Percentiles rank a stretch among this genome's conserved stretches.
Conservation (phyloP, 352 stramenopile genomes). For the Globisporangium spinosum region DNA sequence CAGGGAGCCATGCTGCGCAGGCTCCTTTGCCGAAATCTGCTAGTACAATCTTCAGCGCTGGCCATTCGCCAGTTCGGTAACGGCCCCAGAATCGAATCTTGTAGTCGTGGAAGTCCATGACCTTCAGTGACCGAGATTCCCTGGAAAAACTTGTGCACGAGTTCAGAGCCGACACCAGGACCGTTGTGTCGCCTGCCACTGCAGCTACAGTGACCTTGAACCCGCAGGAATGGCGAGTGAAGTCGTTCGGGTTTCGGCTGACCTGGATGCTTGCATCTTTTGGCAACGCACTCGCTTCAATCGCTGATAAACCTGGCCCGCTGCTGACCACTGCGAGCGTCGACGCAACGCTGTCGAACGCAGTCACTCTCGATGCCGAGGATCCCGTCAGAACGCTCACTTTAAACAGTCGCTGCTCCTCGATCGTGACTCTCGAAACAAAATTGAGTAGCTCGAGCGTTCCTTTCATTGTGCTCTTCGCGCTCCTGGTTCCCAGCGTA, state of each 20-base stretch:
- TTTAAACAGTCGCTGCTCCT: constrained; percentile 58
- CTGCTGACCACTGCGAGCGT: constrained; percentile 37
- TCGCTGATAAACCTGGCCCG: constrained; percentile 28
- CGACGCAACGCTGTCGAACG: constrained; percentile 24
- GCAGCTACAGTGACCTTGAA: constrained; percentile 32
- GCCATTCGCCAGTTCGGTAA: constrained; percentile 70
- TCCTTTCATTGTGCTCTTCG: constrained; percentile 33
- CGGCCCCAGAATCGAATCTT: constrained; percentile 65
- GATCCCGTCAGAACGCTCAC: constrained; percentile 48
- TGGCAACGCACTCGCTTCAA: constrained; percentile 28
- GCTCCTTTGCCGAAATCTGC: constrained; percentile 31
- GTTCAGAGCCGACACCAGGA: constrained; percentile 31
- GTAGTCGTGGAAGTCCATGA: constrained; percentile 71
- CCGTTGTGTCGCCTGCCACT: constrained; percentile 13
- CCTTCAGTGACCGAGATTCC: constrained; percentile 44
- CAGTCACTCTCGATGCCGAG: constrained; percentile 35
- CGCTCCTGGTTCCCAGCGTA: constrained; percentile 26
- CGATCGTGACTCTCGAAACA: constrained; percentile 43
- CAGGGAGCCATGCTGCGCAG: constrained; percentile 28
- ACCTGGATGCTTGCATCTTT: constrained; percentile 53
- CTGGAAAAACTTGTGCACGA: constrained; percentile 40
- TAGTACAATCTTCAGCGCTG: constrained; percentile 54
- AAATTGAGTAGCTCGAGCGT: constrained; percentile 38
- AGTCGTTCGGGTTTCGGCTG: constrained; percentile 71
- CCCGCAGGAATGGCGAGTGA: constrained; percentile 58